Conservation (phyloP, 805 yeast genomes). For the Saturnispora kantuleensis region DNA sequence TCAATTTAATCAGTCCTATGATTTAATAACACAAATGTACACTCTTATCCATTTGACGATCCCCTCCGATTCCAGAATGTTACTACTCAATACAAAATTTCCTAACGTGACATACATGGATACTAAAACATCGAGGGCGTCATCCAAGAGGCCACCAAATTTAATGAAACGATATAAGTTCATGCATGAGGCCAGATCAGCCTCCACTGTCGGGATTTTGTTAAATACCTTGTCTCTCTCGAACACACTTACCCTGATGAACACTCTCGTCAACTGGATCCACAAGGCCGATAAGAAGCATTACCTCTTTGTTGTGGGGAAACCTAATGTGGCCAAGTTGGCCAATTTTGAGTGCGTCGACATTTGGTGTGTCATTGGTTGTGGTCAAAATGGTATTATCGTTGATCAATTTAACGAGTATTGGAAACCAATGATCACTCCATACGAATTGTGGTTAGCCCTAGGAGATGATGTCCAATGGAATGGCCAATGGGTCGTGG, state of each 20-base stretch:
- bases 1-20: constrained; percentile 23
- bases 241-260: constrained; percentile 61
- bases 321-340: constrained; percentile 92
- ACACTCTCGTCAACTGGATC: constrained; percentile 50
- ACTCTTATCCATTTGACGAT: constrained; percentile 57
- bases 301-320: constrained; percentile 92
- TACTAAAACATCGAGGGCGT: constrained; percentile 25
- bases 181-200: constrained; percentile 83
- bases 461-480: constrained; percentile 66
- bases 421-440: constrained; percentile 87
- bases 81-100: constrained; percentile 68
- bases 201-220: constrained; percentile 84
- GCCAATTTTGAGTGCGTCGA: constrained; percentile 95
- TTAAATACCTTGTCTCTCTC: constrained; percentile 81
- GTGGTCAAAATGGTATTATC: constrained; percentile 88
- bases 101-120: constrained; percentile 41
- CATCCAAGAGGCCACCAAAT: constrained; percentile 63
- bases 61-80: constrained; percentile 72
- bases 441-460: constrained; percentile 81
- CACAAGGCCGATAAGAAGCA: constrained; percentile 78
- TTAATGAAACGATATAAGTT: constrained; percentile 74
- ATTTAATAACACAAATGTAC: constrained; percentile 33
- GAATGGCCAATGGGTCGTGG: constrained; percentile 92
- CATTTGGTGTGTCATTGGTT: constrained; percentile 89
- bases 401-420: constrained; percentile 71